Conservation (phyloP, 1,284 basidiomycete genomes). For the Microbotryum lychnidis-dioicae region DNA sequence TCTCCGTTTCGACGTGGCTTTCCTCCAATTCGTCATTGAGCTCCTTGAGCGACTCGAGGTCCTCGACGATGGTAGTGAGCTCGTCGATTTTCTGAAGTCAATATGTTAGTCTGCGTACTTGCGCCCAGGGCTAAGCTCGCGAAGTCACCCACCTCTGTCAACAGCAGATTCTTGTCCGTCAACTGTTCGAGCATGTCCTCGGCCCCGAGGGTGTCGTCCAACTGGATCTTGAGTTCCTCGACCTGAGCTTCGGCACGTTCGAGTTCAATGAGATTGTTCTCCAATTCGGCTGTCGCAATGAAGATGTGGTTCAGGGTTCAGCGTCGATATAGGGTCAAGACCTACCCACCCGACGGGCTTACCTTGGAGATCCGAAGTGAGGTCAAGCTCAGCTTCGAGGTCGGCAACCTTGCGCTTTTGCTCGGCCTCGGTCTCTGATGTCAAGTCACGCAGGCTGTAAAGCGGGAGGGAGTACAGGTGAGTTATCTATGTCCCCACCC, state of each 20-base stretch:
- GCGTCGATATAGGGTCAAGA: neutral
- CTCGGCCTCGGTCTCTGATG: constrained; percentile 77
- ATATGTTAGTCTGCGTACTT: too few species aligned
- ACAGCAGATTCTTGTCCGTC: constrained; percentile 84
- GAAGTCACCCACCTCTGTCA: constrained; percentile 61
- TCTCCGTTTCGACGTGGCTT: constrained; percentile 89
- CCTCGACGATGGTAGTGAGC: constrained; percentile 84
- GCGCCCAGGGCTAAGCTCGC: neutral
- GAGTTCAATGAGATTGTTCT: constrained; percentile 67
- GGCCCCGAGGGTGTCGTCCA: constrained; percentile 89
- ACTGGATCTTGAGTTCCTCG: constrained; percentile 85
- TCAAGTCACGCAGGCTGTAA: constrained; percentile 70
- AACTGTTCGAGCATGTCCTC: constrained; percentile 94
- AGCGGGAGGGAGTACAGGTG: neutral
- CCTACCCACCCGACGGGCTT: constrained; percentile 55
- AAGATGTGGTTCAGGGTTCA: constrained; percentile 5
- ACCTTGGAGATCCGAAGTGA: constrained; percentile 41
- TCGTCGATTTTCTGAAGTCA: constrained; percentile 77
- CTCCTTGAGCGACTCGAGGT: constrained; percentile 84
- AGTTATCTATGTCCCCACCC: too few species aligned
- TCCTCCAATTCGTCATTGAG: constrained; percentile 96
- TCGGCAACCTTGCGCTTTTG: constrained; percentile 72
- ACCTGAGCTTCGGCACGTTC: constrained; percentile 79
- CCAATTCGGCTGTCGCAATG: constrained; percentile 58
- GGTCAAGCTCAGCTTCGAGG: constrained; percentile 73